Evolutionary conservation across 306 rosid species (phyloP).

Genomic region (Canavalia ensiformis): DNA sequence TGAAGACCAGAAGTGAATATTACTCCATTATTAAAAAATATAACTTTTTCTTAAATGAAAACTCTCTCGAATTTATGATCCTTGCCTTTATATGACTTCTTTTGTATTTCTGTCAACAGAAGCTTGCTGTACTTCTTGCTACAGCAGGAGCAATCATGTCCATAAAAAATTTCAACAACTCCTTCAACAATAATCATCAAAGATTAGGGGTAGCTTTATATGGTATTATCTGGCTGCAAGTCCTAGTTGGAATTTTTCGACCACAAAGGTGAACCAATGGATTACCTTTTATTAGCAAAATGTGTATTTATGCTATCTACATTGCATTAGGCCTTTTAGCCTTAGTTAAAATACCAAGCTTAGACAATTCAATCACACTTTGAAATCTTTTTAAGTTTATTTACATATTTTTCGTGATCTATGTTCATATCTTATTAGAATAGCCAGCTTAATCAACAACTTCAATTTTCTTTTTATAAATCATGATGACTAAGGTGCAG

Average conservation of each 20-base stretch:
- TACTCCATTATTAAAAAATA: neutral
- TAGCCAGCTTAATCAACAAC: neutral
- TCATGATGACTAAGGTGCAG: neutral
- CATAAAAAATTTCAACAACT: constrained; percentile 75
- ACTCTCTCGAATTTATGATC: constrained; percentile 19
- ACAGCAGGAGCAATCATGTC: constrained; percentile 85
- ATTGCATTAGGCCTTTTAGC: constrained; percentile 31
- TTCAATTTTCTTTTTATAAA: neutral
- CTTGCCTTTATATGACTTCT: constrained; percentile 7
- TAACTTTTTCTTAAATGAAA: neutral
- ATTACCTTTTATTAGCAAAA: constrained; percentile 16
- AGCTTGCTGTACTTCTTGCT: constrained; percentile 67
- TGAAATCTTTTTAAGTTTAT: neutral
- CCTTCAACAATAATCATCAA: constrained; percentile 81
- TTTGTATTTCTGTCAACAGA: constrained; percentile 53
- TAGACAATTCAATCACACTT: constrained; percentile 1
- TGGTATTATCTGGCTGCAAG: constrained; percentile 82
- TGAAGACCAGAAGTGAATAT: neutral
- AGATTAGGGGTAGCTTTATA: constrained; percentile 78
- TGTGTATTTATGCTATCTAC: neutral
- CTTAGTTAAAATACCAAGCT: neutral
- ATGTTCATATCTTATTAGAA: neutral
- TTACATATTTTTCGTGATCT: neutral
- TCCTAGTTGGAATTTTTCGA: constrained; percentile 66
- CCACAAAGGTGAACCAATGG: constrained; percentile 63